Evolutionary conservation across 2,329 filamentous ascomycete genomes (phyloP).

Genomic region (Xylaria sp.): DNA sequence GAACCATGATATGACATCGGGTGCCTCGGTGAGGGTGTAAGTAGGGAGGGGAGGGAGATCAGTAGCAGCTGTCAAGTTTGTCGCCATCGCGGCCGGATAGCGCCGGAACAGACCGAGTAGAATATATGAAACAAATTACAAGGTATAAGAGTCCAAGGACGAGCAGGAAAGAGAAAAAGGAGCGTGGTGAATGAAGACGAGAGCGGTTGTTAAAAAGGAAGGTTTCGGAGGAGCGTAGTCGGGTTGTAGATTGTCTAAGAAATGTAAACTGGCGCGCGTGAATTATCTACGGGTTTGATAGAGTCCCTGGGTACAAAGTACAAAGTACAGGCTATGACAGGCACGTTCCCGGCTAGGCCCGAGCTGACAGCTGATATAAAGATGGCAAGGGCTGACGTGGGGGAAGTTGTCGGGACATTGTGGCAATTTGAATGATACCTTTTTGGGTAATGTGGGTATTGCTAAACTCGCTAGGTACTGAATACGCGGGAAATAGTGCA

Average conservation of each 20-base stretch:
- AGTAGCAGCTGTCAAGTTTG: slow-evolving; percentile 65
- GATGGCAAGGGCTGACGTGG: slow-evolving; percentile 17
- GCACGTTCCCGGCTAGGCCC: slow-evolving; percentile 9
- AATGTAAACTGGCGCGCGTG: slow-evolving; percentile 32
- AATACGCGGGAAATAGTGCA: background rate
- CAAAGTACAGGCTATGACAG: background rate
- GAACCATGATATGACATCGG: slow-evolving; percentile 79
- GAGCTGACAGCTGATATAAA: slow-evolving; percentile 19
- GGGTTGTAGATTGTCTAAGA: slow-evolving; percentile 7
- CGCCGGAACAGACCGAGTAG: slow-evolving; percentile 12
- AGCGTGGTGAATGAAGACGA: slow-evolving; percentile 31
- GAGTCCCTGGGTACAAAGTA: background rate
- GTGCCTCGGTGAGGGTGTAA: slow-evolving; percentile 78
- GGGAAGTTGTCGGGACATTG: slow-evolving; percentile 2
- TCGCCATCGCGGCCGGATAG: slow-evolving; percentile 51
- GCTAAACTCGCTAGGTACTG: background rate
- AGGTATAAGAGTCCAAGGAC: slow-evolving; percentile 37
- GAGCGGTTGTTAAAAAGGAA: slow-evolving; percentile 31
- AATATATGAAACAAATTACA: slow-evolving; percentile 38
- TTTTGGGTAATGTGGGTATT: slow-evolving; percentile 12
- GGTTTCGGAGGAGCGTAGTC: slow-evolving; percentile 8
- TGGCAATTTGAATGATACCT: slow-evolving; percentile 17
- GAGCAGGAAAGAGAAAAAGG: slow-evolving; percentile 37
- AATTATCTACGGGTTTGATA: slow-evolving; percentile 25
- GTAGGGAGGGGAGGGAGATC: slow-evolving; percentile 85